Percentiles rank a stretch among this genome's conserved stretches.
phyloP scores from a whole-genome alignment of 164 flowering plant species.

The Vitis amurensis region DNA sequence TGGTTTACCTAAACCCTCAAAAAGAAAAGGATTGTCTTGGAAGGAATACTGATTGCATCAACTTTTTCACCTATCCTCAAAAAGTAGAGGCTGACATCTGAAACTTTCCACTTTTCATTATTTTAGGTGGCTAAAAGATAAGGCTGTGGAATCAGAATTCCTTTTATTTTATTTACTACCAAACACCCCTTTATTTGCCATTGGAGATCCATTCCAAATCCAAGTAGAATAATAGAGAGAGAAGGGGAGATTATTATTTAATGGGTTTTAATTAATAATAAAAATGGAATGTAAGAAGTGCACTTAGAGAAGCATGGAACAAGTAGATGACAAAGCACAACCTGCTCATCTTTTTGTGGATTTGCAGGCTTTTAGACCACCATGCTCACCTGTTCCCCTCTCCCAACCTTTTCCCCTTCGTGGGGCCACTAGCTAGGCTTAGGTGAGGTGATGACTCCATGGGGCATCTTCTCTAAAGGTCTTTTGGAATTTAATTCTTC shows the following conservation, averaged over 20 bases:
- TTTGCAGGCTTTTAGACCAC: conserved; percentile 41
- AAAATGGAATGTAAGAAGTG: background rate
- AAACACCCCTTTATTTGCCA: background rate
- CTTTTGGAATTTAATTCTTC: too few relatives aligned
- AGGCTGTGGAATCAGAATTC: background rate
- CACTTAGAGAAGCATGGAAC: background rate
- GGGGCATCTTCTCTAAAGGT: too few relatives aligned
- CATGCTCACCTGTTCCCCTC: conserved; percentile 33
- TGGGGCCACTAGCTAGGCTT: background rate
- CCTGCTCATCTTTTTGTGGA: conserved; percentile 33
- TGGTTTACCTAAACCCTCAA: conserved; percentile 23
- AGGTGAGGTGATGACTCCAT: too few relatives aligned
- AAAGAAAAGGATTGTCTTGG: conserved; percentile 27
- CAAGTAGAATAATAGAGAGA: too few relatives aligned
- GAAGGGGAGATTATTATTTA: too few relatives aligned
- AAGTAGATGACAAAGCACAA: conserved; percentile 23
- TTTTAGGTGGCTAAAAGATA: background rate
- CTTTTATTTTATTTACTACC: background rate
- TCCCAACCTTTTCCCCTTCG: conserved; percentile 3
- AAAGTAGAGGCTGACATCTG: conserved; percentile 28
- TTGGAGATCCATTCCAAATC: background rate
- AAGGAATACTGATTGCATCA: conserved; percentile 12
- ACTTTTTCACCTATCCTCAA: conserved; percentile 8
- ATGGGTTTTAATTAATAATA: background rate
- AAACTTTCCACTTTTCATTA: background rate